Conservation (phyloP, 495 filamentous ascomycete species). For the Penicillium subrubescens region DNA sequence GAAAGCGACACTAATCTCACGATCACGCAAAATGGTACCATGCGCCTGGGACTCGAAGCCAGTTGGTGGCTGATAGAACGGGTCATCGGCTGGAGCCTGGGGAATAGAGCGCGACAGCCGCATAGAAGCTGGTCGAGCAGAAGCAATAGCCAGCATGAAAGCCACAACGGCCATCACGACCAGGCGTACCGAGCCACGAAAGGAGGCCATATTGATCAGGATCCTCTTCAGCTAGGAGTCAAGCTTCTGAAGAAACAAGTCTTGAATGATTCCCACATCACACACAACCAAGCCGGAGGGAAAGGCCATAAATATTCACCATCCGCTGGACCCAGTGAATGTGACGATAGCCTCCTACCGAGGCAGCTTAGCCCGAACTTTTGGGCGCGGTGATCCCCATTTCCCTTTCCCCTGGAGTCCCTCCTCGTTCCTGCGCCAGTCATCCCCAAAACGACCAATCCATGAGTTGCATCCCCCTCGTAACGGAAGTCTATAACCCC, state of each 20-base stretch:
- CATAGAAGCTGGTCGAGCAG: slow-evolving; percentile 17
- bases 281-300: slow-evolving; percentile 3
- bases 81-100: slow-evolving; percentile 27
- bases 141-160: slow-evolving; percentile 19
- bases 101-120: slow-evolving; percentile 10
- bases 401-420: background rate
- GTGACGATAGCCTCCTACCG: slow-evolving; percentile 14
- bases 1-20: slow-evolving; percentile 28
- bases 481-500: background rate
- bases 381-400: slow-evolving; percentile 15
- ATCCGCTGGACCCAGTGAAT: slow-evolving; percentile 11
- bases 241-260: background rate
- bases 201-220: background rate
- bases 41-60: slow-evolving; percentile 29
- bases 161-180: slow-evolving; percentile 22
- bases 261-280: slow-evolving; percentile 5
- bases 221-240: background rate
- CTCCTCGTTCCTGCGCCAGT: background rate
- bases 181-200: slow-evolving; percentile 11
- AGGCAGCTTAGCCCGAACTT: slow-evolving; percentile 7
- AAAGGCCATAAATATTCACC: slow-evolving; percentile 19
- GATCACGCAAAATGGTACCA: slow-evolving; percentile 33
- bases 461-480: background rate
- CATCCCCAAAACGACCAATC: background rate
- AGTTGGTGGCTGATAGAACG: slow-evolving; percentile 37